Percentiles rank a stretch among this genome's conserved stretches.
phyloP scores from a whole-genome alignment of 1,284 basidiomycete species.

The Megacollybia platyphylla region DNA sequence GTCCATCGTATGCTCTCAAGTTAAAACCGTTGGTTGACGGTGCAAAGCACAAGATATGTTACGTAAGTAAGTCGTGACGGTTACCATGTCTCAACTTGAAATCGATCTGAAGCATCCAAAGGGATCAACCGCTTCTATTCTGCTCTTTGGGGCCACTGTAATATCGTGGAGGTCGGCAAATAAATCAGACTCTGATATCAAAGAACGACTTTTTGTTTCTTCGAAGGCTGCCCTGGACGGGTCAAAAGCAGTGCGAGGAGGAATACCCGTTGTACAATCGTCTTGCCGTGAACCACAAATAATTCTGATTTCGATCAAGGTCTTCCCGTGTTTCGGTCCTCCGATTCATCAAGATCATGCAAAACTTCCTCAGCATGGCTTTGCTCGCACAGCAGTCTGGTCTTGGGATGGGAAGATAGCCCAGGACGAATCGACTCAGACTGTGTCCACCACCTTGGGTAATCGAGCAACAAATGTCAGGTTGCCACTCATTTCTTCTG shows the following conservation, averaged over 20 bases:
- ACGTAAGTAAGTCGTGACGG: too few species aligned
- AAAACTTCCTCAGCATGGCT: slow-evolving; percentile 75
- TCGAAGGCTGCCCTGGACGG: slow-evolving; percentile 67
- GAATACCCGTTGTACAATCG: slow-evolving; percentile 43
- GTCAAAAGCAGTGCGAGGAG: slow-evolving; percentile 59
- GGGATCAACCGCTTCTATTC: slow-evolving; percentile 62
- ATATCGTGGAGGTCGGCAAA: slow-evolving; percentile 60
- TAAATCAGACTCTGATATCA: slow-evolving; percentile 19
- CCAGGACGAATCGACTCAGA: slow-evolving; percentile 62
- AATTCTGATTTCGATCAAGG: background rate
- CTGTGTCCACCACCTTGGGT: slow-evolving; percentile 50
- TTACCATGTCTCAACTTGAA: too few species aligned
- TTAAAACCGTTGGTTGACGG: background rate
- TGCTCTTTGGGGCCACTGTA: slow-evolving; percentile 75
- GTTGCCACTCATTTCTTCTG: background rate
- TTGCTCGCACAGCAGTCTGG: slow-evolving; percentile 70
- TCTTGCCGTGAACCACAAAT: background rate
- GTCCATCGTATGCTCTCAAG: slow-evolving; percentile 36
- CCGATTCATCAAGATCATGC: slow-evolving; percentile 62
- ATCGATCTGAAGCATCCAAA: slow-evolving; percentile 14
- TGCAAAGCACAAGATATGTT: too few species aligned
- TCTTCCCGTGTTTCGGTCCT: slow-evolving; percentile 80
- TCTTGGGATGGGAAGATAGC: slow-evolving; percentile 47
- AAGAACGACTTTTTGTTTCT: slow-evolving; percentile 69
- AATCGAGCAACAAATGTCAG: slow-evolving; percentile 14